A percentile compares a stretch with the other conserved stretches of the same genome.
Conservation (phyloP, 345 rosid genomes). For the Barbarea vulgaris region DNA sequence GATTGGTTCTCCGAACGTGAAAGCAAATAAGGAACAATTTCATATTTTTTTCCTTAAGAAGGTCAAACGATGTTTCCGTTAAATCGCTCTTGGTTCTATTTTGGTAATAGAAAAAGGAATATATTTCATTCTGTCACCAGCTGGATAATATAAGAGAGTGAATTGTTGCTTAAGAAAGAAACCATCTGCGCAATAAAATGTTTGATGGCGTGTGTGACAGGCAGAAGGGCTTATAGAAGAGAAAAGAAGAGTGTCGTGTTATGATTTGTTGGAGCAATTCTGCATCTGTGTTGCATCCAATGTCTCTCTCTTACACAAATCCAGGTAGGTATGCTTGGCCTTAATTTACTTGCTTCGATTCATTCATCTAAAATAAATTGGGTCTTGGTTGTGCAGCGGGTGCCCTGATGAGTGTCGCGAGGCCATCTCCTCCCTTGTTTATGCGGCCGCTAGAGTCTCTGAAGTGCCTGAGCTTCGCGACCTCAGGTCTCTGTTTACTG, state of each 20-base stretch:
- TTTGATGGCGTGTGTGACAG: constrained; percentile 44
- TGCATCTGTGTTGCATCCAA: constrained; percentile 49
- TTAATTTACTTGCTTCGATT: not conserved
- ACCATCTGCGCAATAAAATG: not conserved
- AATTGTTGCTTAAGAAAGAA: constrained; percentile 30
- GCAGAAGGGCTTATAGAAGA: constrained; percentile 76
- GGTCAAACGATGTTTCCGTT: constrained; percentile 15
- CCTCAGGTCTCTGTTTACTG: constrained; percentile 59
- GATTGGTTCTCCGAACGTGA: constrained; percentile 10
- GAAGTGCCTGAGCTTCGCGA: constrained; percentile 82
- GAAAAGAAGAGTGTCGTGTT: constrained; percentile 59
- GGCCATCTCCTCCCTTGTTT: constrained; percentile 67
- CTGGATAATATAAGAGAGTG: constrained; percentile 15
- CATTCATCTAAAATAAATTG: not conserved
- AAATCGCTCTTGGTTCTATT: not conserved
- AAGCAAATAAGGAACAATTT: not conserved
- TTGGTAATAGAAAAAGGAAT: not conserved
- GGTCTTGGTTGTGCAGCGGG: constrained; percentile 44
- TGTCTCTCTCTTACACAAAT: constrained; percentile 61
- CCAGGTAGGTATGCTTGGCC: constrained; percentile 47
- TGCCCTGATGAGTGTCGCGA: constrained; percentile 87
- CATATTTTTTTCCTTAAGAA: not conserved
- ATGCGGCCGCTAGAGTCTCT: constrained; percentile 90
- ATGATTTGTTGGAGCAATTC: constrained; percentile 60
- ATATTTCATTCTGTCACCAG: constrained; percentile 23